Evolutionary conservation across 345 rosid species (phyloP).

Genomic region (Hirschfeldia incana): DNA sequence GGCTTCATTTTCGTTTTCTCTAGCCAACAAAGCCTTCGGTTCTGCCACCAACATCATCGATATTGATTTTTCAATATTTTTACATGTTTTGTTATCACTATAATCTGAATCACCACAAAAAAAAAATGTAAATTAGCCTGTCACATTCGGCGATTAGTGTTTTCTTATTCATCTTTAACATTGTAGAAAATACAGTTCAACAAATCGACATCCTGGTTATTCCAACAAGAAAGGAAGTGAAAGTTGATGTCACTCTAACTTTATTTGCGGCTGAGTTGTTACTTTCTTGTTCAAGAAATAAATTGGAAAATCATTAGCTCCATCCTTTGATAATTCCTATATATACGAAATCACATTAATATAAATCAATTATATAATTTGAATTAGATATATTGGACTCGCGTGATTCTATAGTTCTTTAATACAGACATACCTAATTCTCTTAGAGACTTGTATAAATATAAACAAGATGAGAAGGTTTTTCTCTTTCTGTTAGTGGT

Average conservation of each 20-base stretch:
- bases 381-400: not conserved
- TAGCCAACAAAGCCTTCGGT: too few relatives aligned
- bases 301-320: not conserved
- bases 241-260: not conserved
- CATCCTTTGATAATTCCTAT: not conserved
- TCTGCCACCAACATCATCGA: not conserved
- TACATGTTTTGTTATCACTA: too few relatives aligned
- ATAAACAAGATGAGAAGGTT: not conserved
- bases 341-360: not conserved
- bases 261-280: not conserved
- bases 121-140: too few relatives aligned
- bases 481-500: slow-evolving; percentile 25
- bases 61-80: not conserved
- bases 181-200: not conserved
- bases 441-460: not conserved
- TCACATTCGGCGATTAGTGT: too few relatives aligned
- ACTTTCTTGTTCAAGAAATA: slow-evolving; percentile 5
- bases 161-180: too few relatives aligned
- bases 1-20: too few relatives aligned
- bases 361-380: not conserved
- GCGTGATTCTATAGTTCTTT: not conserved
- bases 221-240: not conserved
- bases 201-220: not conserved
- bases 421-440: not conserved
- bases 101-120: too few relatives aligned